Conservation (phyloP, 2,329 filamentous ascomycete species). For the Sporothrix brunneoviolacea region DNA sequence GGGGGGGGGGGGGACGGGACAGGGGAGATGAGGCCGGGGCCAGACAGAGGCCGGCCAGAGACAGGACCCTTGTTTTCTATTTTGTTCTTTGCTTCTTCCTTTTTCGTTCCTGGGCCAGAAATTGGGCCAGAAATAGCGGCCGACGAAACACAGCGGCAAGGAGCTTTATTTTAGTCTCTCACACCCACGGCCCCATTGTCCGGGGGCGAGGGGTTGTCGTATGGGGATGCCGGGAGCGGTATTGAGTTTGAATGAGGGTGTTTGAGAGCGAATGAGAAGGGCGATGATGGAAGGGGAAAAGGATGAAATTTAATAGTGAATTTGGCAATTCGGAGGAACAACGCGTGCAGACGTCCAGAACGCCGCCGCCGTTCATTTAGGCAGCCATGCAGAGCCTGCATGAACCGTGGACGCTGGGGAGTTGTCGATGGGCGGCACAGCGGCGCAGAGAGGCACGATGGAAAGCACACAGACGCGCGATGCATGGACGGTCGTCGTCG, state of each 20-base stretch:
- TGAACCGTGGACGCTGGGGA: not conserved
- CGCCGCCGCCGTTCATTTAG: constrained; percentile 7
- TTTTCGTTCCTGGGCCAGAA: not conserved
- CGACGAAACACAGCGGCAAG: no score
- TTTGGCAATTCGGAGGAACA: not conserved
- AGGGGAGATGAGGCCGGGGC: not conserved
- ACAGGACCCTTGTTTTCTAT: not conserved
- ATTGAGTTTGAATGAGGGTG: no score
- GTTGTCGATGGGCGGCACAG: no score
- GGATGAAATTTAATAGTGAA: not conserved
- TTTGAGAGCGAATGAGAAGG: no score
- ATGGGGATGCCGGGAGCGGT: no score
- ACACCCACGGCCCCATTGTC: no score
- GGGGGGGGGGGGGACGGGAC: not conserved
- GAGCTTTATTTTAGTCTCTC: no score
- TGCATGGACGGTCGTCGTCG: not conserved
- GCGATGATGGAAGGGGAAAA: not conserved
- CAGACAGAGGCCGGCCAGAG: no score
- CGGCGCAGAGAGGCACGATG: no score
- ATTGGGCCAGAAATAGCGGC: not conserved
- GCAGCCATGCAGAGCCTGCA: constrained; percentile 1
- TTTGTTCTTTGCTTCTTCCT: constrained; percentile 3
- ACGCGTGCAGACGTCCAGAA: not conserved
- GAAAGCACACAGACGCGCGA: constrained; percentile 6
- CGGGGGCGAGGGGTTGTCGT: no score